Evolutionary conservation across 139 green algal genomes (phyloP).

Genomic region (Chlamydomonas asymmetrica): DNA sequence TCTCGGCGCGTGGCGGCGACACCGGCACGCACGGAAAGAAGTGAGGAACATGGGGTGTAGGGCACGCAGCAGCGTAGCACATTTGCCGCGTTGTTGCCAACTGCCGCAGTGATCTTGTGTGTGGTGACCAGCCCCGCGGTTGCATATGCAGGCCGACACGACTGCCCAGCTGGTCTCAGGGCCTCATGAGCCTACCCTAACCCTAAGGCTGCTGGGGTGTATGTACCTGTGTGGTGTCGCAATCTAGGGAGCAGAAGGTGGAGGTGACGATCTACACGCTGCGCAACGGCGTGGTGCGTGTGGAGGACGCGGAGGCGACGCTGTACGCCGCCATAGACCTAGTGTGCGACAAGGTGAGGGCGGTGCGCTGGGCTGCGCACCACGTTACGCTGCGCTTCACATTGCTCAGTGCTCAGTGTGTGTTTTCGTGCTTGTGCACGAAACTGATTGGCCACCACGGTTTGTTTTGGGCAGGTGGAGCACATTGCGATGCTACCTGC

Average conservation of each 20-base stretch:
- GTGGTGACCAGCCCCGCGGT: no score
- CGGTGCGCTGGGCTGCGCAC: no score
- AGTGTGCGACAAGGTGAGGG: constrained; percentile 66
- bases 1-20: constrained; percentile 69
- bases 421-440: no score
- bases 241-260: constrained; percentile 64
- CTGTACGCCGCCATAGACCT: constrained; percentile 79
- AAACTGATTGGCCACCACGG: no score
- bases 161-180: no score
- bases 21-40: constrained; percentile 60
- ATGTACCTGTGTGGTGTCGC: background rate
- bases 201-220: background rate
- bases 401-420: no score
- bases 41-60: no score
- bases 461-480: no score
- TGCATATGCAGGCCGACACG: no score
- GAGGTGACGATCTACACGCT: constrained; percentile 79
- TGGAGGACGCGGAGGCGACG: constrained; percentile 64
- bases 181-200: no score
- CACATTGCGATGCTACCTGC: no score
- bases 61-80: background rate
- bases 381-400: no score
- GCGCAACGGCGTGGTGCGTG: constrained; percentile 70
- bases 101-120: background rate
- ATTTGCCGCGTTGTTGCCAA: background rate